Conservation (phyloP, 805 yeast genomes). For the Candida suzukii region DNA sequence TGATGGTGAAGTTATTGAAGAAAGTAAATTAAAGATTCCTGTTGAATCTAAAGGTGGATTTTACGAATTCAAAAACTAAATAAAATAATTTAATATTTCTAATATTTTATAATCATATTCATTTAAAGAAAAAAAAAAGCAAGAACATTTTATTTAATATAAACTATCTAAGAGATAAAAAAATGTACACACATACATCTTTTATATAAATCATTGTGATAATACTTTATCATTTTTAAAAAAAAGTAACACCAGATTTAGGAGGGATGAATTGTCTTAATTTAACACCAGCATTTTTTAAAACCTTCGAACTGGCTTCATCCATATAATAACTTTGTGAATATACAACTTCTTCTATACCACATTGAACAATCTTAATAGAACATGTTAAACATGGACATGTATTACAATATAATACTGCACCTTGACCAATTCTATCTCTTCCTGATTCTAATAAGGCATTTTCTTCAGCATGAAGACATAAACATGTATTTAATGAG, state of each 20-base stretch:
- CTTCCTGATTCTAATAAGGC: conserved; percentile 93
- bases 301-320: conserved; percentile 58
- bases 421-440: conserved; percentile 61
- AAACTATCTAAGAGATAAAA: too few species aligned
- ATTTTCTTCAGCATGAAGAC: conserved; percentile 96
- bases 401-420: conserved; percentile 85
- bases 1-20: conserved; percentile 50
- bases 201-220: too few species aligned
- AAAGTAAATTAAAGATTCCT: conserved; percentile 37
- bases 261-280: conserved; percentile 55
- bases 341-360: conserved; percentile 86
- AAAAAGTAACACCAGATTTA: conserved; percentile 1
- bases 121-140: background rate
- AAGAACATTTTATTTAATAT: too few species aligned
- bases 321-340: conserved; percentile 94
- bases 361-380: conserved; percentile 89
- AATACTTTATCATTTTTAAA: too few species aligned
- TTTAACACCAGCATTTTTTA: conserved; percentile 65
- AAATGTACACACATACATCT: too few species aligned
- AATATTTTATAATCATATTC: background rate
- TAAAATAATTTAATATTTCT: background rate
- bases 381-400: conserved; percentile 97
- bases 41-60: conserved; percentile 56
- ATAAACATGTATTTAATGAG: conserved; percentile 74
- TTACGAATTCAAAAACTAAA: conserved; percentile 33